These are phyloP conservation scores for Biscogniauxia marginata DNA, from an alignment of 2,329 filamentous ascomycete species.

Conservation along the genomic window DNA sequence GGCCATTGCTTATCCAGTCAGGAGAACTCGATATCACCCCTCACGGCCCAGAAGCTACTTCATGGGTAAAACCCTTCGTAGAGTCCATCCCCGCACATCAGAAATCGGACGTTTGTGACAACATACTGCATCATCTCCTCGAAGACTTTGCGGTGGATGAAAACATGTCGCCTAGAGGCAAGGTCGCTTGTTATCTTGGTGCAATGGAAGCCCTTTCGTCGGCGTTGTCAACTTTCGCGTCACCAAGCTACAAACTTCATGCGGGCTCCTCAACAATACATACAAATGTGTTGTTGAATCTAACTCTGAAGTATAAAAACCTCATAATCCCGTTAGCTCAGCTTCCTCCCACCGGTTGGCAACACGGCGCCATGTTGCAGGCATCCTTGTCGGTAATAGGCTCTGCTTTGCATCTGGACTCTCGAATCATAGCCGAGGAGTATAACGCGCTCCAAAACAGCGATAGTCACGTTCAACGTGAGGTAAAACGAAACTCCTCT, in stretches of 20 bases:
- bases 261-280: constrained; percentile 57
- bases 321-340: constrained; percentile 57
- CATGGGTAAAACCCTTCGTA: constrained; percentile 78
- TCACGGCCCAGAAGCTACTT: constrained; percentile 63
- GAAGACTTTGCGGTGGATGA: constrained; percentile 57
- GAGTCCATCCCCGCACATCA: constrained; percentile 73
- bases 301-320: constrained; percentile 61
- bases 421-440: constrained; percentile 67
- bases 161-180: constrained; percentile 54
- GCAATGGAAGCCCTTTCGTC: constrained; percentile 61
- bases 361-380: constrained; percentile 51
- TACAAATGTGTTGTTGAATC: constrained; percentile 63
- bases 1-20: constrained; percentile 60
- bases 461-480: constrained; percentile 61
- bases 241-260: constrained; percentile 43
- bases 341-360: constrained; percentile 43
- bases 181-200: constrained; percentile 61
- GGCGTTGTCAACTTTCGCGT: constrained; percentile 56
- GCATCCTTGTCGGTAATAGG: constrained; percentile 64
- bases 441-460: constrained; percentile 61
- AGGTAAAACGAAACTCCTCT: constrained; percentile 68
- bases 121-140: constrained; percentile 74
- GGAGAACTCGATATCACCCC: constrained; percentile 50
- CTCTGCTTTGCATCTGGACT: constrained; percentile 67
- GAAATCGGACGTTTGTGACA: constrained; percentile 75